Conservation (phyloP, 371 early-diverging fungal genomes). For the Mortierella sp. region DNA sequence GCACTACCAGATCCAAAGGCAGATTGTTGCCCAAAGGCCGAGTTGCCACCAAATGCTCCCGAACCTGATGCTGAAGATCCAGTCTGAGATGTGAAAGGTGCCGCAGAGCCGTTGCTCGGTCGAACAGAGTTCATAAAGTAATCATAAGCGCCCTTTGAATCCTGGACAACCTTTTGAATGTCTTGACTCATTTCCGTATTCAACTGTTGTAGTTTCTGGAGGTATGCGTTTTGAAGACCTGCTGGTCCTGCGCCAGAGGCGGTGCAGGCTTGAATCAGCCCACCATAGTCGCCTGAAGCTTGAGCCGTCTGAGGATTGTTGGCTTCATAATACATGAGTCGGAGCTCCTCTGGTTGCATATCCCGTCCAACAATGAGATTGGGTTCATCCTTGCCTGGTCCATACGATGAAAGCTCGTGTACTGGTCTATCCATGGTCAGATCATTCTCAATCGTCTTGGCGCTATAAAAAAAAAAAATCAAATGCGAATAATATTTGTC, state of each 20-base stretch:
- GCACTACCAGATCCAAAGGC: constrained; percentile 22
- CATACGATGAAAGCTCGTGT: constrained; percentile 64
- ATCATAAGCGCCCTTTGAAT: constrained; percentile 28
- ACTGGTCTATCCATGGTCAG: constrained; percentile 60
- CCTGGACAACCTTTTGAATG: constrained; percentile 24
- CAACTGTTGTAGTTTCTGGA: constrained; percentile 42
- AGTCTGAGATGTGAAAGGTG: background rate
- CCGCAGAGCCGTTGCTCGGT: constrained; percentile 8
- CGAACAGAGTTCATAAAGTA: constrained; percentile 39
- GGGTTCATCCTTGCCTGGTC: constrained; percentile 73
- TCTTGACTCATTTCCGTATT: constrained; percentile 28
- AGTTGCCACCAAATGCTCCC: constrained; percentile 22
- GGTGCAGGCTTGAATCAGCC: constrained; percentile 24
- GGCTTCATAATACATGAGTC: constrained; percentile 59
- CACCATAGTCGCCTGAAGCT: constrained; percentile 37
- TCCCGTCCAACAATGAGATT: constrained; percentile 69
- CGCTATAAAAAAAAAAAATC: constrained; percentile 33
- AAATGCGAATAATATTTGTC: background rate
- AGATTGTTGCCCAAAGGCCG: constrained; percentile 9
- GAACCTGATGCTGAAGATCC: constrained; percentile 34
- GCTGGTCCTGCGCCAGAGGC: constrained; percentile 30
- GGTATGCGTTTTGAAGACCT: constrained; percentile 31
- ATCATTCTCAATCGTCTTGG: constrained; percentile 54
- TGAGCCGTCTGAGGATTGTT: constrained; percentile 21
- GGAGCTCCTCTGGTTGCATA: constrained; percentile 66